Evolutionary conservation across 495 filamentous ascomycete species (phyloP).

Genomic region (Penicillium subrubescens): DNA sequence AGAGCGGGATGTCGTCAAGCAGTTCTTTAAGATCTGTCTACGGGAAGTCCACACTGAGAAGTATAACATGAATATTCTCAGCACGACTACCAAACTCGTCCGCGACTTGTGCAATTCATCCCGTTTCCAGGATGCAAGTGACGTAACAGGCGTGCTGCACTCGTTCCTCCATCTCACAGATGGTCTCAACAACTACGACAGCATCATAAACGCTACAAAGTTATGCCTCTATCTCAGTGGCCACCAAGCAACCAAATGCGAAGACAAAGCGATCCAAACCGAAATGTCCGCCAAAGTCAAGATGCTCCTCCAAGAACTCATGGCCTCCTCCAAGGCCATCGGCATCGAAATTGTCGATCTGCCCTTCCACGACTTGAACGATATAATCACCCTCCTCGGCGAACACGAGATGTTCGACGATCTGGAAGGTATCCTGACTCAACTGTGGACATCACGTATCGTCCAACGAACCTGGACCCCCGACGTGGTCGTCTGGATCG

Average conservation of each 20-base stretch:
- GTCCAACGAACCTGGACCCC: conserved; percentile 60
- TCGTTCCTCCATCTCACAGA: conserved; percentile 58
- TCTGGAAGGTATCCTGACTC: conserved; percentile 58
- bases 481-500: conserved; percentile 55
- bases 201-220: conserved; percentile 56
- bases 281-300: conserved; percentile 57
- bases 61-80: conserved; percentile 44
- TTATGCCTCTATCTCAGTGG: conserved; percentile 56
- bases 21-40: conserved; percentile 55
- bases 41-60: conserved; percentile 47
- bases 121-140: conserved; percentile 53
- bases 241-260: conserved; percentile 42
- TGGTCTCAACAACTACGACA: conserved; percentile 49
- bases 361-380: conserved; percentile 53
- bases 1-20: conserved; percentile 39
- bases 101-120: conserved; percentile 43
- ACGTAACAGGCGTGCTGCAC: conserved; percentile 55
- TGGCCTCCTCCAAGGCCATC: conserved; percentile 49
- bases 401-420: conserved; percentile 61
- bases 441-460: conserved; percentile 63
- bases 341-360: conserved; percentile 56
- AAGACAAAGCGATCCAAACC: conserved; percentile 43
- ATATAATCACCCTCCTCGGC: conserved; percentile 57
- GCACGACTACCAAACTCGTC: conserved; percentile 41
- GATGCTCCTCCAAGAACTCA: conserved; percentile 53